Evolutionary conservation across 1,284 basidiomycete species (phyloP), one percentile per base, ranked within the genome.

Genomic region (Mycena citricolor): DNA sequence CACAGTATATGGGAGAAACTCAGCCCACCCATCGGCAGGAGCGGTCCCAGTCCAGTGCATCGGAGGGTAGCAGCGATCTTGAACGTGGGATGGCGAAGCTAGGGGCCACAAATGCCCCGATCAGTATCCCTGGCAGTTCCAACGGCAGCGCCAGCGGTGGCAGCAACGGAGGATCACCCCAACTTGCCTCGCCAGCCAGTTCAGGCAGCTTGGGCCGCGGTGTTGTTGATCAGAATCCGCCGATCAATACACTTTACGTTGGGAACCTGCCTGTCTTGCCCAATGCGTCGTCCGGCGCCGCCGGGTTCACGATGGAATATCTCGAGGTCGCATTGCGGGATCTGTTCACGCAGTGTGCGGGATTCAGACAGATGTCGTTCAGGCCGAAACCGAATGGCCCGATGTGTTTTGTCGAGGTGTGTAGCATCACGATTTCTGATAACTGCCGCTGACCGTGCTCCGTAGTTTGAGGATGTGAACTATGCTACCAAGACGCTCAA

Each of bases 361-460:
- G 94, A 4, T 99, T 86, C 68, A 86, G 91, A 45, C 89, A 94
- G 58, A 77, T 99, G 55, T 94, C 87, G 57, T 98, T 94, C 73
- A 77, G 93, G 47, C 91, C 95, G 62, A 99, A 99, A 73, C 89
- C 80, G 61, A 94, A 94, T 56, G 92, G 94, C 2, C 93, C 94
- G 4, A 97, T 97, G 94, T 97, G 94, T 65, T 97, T 97, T 64
- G 90, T 94, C 36, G 91, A 94, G 80, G 87, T 90, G 12, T 10
- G 31, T 31, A 63, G 39, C 70, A 65, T 8, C 16, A 40, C 32
- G 22, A 23, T 45, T 49, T 41, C 29, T 47, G 17, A 17, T 16
- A 19, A 42, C 31, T 8, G 17, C 24, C 33, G 21, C 48, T 54
- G 30, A 60, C 53, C 11, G 55, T 31, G 46, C 42, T 23, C 43